Percentiles rank a stretch among this genome's conserved stretches.
Conservation (phyloP, 176 grass and related monocot genomes). For the Hsuehochloa calcarea region DNA sequence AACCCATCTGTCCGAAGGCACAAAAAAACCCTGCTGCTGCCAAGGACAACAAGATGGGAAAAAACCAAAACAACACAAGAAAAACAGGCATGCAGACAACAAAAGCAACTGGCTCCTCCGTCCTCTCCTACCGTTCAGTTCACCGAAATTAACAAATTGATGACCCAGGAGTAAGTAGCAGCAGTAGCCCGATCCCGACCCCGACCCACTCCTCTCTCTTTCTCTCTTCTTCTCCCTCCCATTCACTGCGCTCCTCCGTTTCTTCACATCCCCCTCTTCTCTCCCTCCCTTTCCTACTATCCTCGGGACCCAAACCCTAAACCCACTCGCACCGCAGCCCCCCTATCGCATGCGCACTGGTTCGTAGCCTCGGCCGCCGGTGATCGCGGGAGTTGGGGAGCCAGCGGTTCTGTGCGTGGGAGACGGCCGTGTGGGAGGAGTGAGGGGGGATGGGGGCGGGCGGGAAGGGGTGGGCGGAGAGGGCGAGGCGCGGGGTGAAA, state of each 20-base stretch:
- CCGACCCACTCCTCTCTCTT: not conserved
- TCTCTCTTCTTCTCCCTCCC: not conserved
- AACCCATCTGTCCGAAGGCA: not conserved
- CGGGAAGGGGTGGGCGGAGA: constrained; percentile 73
- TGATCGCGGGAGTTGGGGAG: constrained; percentile 32
- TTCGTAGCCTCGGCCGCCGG: constrained; percentile 19
- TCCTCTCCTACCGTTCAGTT: constrained; percentile 24
- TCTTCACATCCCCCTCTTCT: not conserved
- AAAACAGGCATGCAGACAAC: constrained; percentile 15
- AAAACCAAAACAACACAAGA: not conserved
- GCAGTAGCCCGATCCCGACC: not conserved
- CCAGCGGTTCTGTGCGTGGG: not conserved
- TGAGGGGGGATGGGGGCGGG: constrained; percentile 50
- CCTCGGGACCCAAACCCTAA: not conserved
- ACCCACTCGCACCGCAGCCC: not conserved
- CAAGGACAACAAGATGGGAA: constrained; percentile 18
- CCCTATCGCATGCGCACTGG: constrained; percentile 25
- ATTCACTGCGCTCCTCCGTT: not conserved
- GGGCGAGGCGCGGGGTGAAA: constrained; percentile 47
- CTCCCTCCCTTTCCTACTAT: not conserved
- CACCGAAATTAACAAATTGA: constrained; percentile 23
- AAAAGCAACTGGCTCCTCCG: constrained; percentile 20
- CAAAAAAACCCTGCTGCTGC: constrained; percentile 8
- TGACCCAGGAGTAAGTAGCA: not conserved
- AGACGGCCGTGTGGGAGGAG: constrained; percentile 26